Evolutionary conservation across 1,284 basidiomycete genomes (phyloP), one percentile per base, ranked within the genome.

Genomic region (Sporisorium graminicola): DNA sequence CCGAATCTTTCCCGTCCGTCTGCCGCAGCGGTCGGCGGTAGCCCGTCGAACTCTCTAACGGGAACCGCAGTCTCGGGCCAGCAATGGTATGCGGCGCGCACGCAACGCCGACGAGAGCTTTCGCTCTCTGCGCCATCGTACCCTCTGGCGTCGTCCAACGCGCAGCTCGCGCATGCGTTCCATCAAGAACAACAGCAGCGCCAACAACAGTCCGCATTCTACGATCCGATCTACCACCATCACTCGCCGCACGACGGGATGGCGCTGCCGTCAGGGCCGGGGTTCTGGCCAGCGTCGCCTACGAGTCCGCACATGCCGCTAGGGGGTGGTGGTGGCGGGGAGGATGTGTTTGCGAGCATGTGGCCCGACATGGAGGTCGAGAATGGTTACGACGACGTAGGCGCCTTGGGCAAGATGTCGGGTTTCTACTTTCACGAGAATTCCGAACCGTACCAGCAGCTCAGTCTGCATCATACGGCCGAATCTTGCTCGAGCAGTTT

Each of bases 401-500:
- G 58, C 20, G 65, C 65, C 31, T 40, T 58, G 12, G 82, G 81
- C n/a, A 82, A 85, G 49, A 94, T 94, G 92, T 91, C 90, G 74
- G 93, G 93, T 27, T 96, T 94, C 87, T 98, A 97, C 87, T 97
- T 93, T 87, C 95, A 97, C 87, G 92, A 92, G 87, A 92, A 93
- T 81, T 93, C 91, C 60, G 92, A 94, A 81, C 92, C 92, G 90
- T 94, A 83, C 77, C 88, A 88, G 75, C 87, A 88, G 71, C 82
- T 88, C 14, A 86, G 83, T 40, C 82, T 88, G 10, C 81, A 82
- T n/a, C 87, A 88, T 73, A 82, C 86, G 0, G 85, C 87, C 9
- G 70, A 82, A 29, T 63, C 77, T 12, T 66, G 82, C 20, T 78
- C 74, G 37, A 78, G 82, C 37, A 80, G 83, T 16, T 87, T 87